Percentiles rank a stretch among this genome's conserved stretches.
Conservation (phyloP, 1,284 basidiomycete genomes). For the Naganishia cerealis region DNA sequence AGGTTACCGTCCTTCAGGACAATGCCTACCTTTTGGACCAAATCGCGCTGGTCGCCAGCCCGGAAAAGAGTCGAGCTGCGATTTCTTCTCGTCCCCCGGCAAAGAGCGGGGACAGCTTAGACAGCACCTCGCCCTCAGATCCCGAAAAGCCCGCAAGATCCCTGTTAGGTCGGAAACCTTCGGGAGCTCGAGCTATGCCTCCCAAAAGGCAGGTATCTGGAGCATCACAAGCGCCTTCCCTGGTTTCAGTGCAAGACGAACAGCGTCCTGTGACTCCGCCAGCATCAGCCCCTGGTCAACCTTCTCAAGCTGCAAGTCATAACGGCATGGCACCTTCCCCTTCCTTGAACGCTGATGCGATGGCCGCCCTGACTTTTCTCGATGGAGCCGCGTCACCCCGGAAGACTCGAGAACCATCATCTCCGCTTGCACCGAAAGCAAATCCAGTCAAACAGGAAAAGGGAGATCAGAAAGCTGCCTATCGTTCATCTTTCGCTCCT, state of each 20-base stretch:
- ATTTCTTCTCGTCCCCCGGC: background rate
- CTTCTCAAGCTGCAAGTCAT: background rate
- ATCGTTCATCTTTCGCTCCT: slow-evolving; percentile 73
- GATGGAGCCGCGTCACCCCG: slow-evolving; percentile 51
- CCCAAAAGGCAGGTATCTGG: slow-evolving; percentile 46
- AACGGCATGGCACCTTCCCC: slow-evolving; percentile 29
- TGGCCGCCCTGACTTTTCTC: slow-evolving; percentile 73
- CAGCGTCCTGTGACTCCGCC: slow-evolving; percentile 22
- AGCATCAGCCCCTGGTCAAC: background rate
- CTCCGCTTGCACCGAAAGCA: background rate
- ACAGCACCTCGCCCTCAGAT: background rate
- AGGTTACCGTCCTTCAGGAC: slow-evolving; percentile 25
- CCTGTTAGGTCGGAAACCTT: slow-evolving; percentile 68
- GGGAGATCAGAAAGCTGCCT: slow-evolving; percentile 23
- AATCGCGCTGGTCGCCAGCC: slow-evolving; percentile 25
- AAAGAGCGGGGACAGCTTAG: slow-evolving; percentile 4
- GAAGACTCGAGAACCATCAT: slow-evolving; percentile 6
- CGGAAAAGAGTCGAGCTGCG: slow-evolving; percentile 1
- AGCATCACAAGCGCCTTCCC: slow-evolving; percentile 20
- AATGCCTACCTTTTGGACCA: slow-evolving; percentile 29
- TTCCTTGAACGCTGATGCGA: slow-evolving; percentile 62
- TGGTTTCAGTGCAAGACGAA: slow-evolving; percentile 34
- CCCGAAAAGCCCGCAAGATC: slow-evolving; percentile 8
- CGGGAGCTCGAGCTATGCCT: slow-evolving; percentile 75
- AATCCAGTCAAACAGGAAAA: background rate